phyloP scores from a whole-genome alignment of 2,329 filamentous ascomycete species.

The Davidsoniella neocaledoniae region DNA sequence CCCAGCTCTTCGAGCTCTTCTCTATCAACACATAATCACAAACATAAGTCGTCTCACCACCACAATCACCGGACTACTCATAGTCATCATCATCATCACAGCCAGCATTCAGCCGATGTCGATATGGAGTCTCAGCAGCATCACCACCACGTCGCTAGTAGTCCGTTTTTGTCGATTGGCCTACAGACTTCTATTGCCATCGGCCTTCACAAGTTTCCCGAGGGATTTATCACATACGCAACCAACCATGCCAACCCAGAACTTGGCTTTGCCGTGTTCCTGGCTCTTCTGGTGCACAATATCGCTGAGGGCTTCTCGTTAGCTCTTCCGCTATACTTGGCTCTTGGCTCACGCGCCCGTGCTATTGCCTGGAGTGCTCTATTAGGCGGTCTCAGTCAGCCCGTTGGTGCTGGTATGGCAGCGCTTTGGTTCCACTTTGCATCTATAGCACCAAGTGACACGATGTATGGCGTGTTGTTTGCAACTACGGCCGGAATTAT shows the following conservation, averaged over 20 bases:
- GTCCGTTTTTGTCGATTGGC: constrained; percentile 87
- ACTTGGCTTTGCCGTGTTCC: constrained; percentile 80
- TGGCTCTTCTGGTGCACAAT: constrained; percentile 94
- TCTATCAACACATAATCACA: no score
- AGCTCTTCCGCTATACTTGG: constrained; percentile 82
- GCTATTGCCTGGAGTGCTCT: constrained; percentile 75
- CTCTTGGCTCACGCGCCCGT: constrained; percentile 59
- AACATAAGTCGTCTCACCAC: neutral
- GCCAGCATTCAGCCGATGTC: constrained; percentile 15
- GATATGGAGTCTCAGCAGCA: constrained; percentile 37
- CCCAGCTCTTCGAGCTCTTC: no score
- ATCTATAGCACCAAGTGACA: constrained; percentile 2
- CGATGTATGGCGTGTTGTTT: constrained; percentile 63
- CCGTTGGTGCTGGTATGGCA: constrained; percentile 68
- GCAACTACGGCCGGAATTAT: constrained; percentile 85
- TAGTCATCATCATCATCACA: constrained; percentile 13
- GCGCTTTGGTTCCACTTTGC: constrained; percentile 73
- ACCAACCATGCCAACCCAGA: constrained; percentile 90
- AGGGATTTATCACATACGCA: constrained; percentile 76
- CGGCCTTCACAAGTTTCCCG: constrained; percentile 87
- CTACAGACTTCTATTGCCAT: constrained; percentile 92
- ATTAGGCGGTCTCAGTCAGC: constrained; percentile 75
- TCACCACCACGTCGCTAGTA: constrained; percentile 89
- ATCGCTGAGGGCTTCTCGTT: constrained; percentile 95
- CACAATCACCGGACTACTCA: constrained; percentile 5